Evolutionary conservation across 306 rosid genomes (phyloP).

Genomic region (Canavalia gladiata): DNA sequence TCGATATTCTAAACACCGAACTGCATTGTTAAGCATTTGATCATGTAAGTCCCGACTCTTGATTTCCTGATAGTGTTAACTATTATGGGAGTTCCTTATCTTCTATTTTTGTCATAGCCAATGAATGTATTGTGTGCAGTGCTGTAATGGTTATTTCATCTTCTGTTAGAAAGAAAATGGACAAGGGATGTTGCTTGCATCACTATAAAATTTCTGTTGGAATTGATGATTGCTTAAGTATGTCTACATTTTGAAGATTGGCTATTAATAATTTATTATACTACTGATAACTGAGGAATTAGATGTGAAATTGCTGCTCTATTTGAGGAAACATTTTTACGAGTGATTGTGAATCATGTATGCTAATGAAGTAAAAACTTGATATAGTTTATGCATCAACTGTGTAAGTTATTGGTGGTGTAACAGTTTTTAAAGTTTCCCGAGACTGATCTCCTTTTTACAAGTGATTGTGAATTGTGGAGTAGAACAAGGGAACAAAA

Average conservation of each 20-base stretch:
- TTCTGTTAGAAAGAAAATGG: constrained; percentile 46
- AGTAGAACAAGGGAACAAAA: background rate
- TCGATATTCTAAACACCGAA: constrained; percentile 12
- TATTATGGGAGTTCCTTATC: background rate
- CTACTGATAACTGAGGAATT: constrained; percentile 6
- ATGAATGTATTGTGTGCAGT: background rate
- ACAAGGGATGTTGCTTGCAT: constrained; percentile 34
- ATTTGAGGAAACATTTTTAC: constrained; percentile 60
- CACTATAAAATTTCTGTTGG: constrained; percentile 13
- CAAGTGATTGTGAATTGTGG: constrained; percentile 18
- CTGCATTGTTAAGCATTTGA: background rate
- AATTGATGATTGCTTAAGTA: background rate
- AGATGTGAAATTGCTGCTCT: constrained; percentile 30
- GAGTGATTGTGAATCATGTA: constrained; percentile 23
- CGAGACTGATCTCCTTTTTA: background rate
- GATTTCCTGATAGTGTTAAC: constrained; percentile 8
- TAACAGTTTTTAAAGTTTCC: too few relatives aligned
- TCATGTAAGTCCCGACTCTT: constrained; percentile 3
- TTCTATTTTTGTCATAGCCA: constrained; percentile 21
- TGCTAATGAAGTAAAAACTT: background rate
- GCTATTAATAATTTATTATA: constrained; percentile 8
- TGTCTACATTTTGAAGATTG: background rate
- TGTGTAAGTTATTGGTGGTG: too few relatives aligned
- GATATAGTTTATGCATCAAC: too few relatives aligned
- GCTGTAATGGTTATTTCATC: background rate